Conservation (phyloP, 257 asterid genomes). For the Plectranthus barbatus region DNA sequence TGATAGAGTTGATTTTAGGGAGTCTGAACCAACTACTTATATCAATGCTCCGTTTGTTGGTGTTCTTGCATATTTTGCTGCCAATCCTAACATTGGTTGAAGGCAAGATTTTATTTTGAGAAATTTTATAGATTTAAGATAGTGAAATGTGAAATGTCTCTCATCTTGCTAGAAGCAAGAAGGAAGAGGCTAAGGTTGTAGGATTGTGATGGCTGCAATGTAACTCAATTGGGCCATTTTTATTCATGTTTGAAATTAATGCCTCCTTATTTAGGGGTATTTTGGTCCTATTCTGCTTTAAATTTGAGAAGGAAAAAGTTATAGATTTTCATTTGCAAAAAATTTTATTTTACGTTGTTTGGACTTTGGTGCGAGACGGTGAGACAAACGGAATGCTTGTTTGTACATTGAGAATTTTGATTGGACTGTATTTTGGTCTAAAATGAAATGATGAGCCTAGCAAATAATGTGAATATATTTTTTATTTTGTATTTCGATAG, state of each 20-base stretch:
- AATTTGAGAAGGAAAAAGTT: neutral
- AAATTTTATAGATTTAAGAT: neutral
- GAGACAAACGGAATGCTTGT: too few relatives aligned
- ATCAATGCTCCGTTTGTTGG: conserved; percentile 96
- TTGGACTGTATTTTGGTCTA: too few relatives aligned
- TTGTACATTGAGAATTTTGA: too few relatives aligned
- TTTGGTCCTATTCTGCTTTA: neutral
- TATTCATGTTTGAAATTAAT: neutral
- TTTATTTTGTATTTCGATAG: too few relatives aligned
- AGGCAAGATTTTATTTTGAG: neutral
- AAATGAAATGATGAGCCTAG: too few relatives aligned
- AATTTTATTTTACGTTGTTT: too few relatives aligned
- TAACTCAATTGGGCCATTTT: conserved; percentile 17
- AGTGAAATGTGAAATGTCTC: conserved; percentile 36
- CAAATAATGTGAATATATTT: too few relatives aligned
- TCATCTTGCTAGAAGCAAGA: conserved; percentile 63
- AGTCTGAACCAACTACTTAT: conserved; percentile 91
- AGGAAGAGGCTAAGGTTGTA: conserved; percentile 48
- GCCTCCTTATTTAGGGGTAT: too few relatives aligned
- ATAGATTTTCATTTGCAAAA: neutral
- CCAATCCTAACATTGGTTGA: conserved; percentile 43
- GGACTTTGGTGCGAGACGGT: too few relatives aligned
- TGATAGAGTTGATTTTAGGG: conserved; percentile 47
- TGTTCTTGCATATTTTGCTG: conserved; percentile 68
- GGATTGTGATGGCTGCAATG: conserved; percentile 23